Base-by-base conservation (phyloP, 257 asterid species). In the Coffea canephora region DNA sequence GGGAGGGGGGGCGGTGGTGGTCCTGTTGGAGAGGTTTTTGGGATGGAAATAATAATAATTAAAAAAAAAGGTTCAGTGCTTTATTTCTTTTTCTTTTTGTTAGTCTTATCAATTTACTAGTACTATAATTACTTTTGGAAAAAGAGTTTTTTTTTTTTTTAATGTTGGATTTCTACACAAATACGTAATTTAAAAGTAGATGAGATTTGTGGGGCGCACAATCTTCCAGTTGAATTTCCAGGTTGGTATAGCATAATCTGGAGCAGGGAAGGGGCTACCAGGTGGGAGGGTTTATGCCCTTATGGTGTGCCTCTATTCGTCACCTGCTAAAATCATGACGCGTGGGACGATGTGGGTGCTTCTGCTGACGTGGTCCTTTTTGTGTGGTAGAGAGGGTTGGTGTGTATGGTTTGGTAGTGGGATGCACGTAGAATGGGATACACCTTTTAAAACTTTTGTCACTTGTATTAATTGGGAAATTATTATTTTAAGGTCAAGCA, bases 171-270 rank as follows among this genome's bases (percentile, higher is more conserved):
- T 14, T 54, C 23, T 54, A 3, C 23, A 14, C 6, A 16, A 14
- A 54, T 54, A 8, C 13, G 11, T 54, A 14, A 12, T 54, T 54
- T 54, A 3, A 8, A 14, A 8, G 84, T 36, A 71, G 84, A 79
- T 84, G 81, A 73, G 86, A 82, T 86, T 79, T 74, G 76, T 79
- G 87, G 87, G 86, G 84, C 69, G 86, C 86, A 78, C 79, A 84
- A 64, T 54, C 65, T 52, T 31, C 8, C 31, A 5, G 4, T 68
- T 34, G 79, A 23, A 68, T 75, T 52, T n/a, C 27, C 73, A 52
- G 23, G 49, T 66, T 62, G 78, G 65, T 78, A 7, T 78, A 7
- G 27, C 13, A 69, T 36, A 54, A 7, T 49, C 27, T 52, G 41
- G 54, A 55, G 72, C 43, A 65, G 11, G 8, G 34, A 31, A 31